Percentiles rank a stretch among this genome's conserved stretches.
phyloP scores from a whole-genome alignment of 2,329 filamentous ascomycete genomes.

The Aureobasidium namibiae region DNA sequence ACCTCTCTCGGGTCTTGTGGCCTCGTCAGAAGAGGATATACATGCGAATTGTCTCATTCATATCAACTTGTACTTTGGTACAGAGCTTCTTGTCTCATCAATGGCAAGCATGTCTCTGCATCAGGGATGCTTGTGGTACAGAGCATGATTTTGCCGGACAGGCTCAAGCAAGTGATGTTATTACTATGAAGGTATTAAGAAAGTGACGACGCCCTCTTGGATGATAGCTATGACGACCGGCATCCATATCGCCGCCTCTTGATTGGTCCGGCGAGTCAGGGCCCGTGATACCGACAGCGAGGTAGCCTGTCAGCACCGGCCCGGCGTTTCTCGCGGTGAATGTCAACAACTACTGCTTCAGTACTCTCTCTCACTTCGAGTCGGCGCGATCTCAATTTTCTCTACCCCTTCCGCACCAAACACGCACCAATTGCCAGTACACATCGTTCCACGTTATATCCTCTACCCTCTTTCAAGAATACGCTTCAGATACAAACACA shows the following conservation, averaged over 20 bases:
- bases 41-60: not conserved
- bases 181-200: not conserved
- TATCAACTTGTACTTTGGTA: not conserved
- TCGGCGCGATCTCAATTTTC: not conserved
- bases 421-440: not conserved
- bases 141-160: not conserved
- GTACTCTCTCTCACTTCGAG: not conserved
- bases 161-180: not conserved
- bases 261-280: not conserved
- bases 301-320: not conserved
- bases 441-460: not conserved
- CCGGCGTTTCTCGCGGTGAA: not conserved
- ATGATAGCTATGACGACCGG: not conserved
- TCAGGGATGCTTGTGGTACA: not conserved
- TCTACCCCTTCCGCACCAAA: not conserved
- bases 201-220: not conserved
- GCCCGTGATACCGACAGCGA: not conserved
- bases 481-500: not conserved
- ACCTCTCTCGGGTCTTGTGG: not conserved
- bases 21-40: not conserved
- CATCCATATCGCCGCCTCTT: not conserved
- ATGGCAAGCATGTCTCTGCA: not conserved
- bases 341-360: not conserved
- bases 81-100: not conserved
- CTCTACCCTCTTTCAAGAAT: not conserved